Conservation (phyloP, 352 stramenopile genomes). For the Thalassiosira exigua region DNA sequence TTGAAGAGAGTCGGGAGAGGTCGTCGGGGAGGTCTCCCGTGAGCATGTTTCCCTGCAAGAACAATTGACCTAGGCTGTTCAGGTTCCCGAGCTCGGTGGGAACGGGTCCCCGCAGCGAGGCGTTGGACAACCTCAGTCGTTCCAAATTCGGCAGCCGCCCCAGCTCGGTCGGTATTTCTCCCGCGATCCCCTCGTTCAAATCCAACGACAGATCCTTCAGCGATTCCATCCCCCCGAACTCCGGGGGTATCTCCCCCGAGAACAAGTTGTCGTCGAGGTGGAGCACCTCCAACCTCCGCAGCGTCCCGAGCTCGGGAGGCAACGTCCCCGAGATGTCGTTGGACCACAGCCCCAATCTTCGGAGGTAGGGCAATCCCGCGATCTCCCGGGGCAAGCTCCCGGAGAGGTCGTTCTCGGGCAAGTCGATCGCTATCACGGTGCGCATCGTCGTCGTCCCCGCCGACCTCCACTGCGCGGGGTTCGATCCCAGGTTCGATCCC, state of each 20-base stretch:
- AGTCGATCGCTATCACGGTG: slow-evolving; percentile 55
- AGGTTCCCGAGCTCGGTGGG: slow-evolving; percentile 28
- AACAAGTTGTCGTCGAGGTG: slow-evolving; percentile 55
- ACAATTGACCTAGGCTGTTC: slow-evolving; percentile 35
- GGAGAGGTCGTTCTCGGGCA: slow-evolving; percentile 53
- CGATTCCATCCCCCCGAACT: slow-evolving; percentile 36
- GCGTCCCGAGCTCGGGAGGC: slow-evolving; percentile 36
- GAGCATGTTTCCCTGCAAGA: slow-evolving; percentile 39
- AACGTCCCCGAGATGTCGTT: slow-evolving; percentile 48
- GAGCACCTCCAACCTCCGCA: slow-evolving; percentile 34
- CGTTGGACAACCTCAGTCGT: slow-evolving; percentile 46
- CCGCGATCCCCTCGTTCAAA: slow-evolving; percentile 31
- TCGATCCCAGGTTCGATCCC: background rate
- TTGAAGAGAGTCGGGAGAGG: slow-evolving; percentile 25
- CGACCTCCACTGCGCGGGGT: background rate
- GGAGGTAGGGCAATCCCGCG: slow-evolving; percentile 36
- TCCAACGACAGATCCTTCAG: slow-evolving; percentile 43
- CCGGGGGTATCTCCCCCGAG: slow-evolving; percentile 37
- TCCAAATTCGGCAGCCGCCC: slow-evolving; percentile 47
- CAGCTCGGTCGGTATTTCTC: slow-evolving; percentile 50
- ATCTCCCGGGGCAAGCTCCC: slow-evolving; percentile 49
- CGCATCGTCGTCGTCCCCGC: slow-evolving; percentile 21
- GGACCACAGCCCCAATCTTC: slow-evolving; percentile 47
- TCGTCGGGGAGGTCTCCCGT: slow-evolving; percentile 25
- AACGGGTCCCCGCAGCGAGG: slow-evolving; percentile 31